phyloP scores from a whole-genome alignment of 768 basidiomycete genomes.

The Calocybe gangraenosa region DNA sequence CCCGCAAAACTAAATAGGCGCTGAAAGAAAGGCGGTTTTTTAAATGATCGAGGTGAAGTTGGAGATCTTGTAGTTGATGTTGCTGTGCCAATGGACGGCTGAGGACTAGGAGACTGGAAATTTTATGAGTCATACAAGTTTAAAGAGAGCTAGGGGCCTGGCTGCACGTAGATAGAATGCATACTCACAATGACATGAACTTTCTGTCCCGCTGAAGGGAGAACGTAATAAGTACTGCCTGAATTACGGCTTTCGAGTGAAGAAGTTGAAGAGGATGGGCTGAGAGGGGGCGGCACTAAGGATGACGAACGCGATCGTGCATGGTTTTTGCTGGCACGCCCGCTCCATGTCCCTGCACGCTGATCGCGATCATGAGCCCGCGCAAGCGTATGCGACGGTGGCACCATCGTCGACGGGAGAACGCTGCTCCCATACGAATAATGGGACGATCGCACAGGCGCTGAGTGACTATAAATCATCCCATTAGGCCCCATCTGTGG shows the following conservation, averaged over 20 bases:
- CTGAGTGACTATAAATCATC: conserved; percentile 69
- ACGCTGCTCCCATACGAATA: conserved; percentile 17
- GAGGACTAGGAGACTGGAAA: conserved; percentile 36
- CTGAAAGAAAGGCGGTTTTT: conserved; percentile 55
- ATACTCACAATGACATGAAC: conserved; percentile 68
- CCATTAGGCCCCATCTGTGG: conserved; percentile 53
- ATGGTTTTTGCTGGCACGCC: conserved; percentile 19
- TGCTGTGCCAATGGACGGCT: conserved; percentile 51
- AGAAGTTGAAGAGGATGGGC: conserved; percentile 30
- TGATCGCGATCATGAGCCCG: conserved; percentile 35
- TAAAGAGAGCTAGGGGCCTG: not conserved
- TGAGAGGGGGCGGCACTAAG: conserved; percentile 16
- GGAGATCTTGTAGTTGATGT: conserved; percentile 57
- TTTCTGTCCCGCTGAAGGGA: conserved; percentile 69
- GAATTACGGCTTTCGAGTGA: conserved; percentile 50
- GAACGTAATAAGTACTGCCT: conserved; percentile 71
- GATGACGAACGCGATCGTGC: conserved; percentile 23
- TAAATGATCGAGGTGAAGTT: conserved; percentile 41
- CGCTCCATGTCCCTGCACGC: conserved; percentile 12
- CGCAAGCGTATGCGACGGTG: conserved; percentile 15
- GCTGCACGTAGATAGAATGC: not conserved
- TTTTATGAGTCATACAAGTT: not conserved
- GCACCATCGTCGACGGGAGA: not conserved
- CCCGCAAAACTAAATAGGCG: conserved; percentile 52
- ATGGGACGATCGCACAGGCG: conserved; percentile 39